Evolutionary conservation across 331 rosid genomes (phyloP).

Genomic region (Phaseolus coccineus): DNA sequence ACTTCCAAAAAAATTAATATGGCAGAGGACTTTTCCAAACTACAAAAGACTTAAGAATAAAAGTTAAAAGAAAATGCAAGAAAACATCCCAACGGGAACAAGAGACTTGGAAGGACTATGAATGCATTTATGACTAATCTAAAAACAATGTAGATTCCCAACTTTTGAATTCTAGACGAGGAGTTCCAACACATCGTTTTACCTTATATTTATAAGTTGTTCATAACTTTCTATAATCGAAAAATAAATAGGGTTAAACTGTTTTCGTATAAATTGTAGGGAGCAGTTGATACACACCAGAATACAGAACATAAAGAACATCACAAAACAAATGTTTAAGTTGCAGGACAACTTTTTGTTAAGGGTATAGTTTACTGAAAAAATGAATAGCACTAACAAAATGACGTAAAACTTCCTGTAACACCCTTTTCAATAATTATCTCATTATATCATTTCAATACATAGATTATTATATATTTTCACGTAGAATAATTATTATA

Average conservation of each 20-base stretch:
- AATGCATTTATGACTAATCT: background rate
- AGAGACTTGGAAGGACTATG: background rate
- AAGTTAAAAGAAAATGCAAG: background rate
- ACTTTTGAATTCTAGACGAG: background rate
- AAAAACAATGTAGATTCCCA: conserved; percentile 4
- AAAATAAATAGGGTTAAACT: background rate
- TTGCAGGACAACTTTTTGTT: no score
- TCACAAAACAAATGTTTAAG: no score
- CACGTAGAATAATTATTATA: no score
- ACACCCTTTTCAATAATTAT: no score
- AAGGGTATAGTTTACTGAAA: no score
- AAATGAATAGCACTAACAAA: no score
- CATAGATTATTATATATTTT: no score
- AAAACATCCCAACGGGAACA: background rate
- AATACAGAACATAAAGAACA: no score
- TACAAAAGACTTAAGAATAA: background rate
- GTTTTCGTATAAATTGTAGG: background rate
- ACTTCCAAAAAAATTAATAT: background rate
- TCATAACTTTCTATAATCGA: background rate
- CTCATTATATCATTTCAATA: no score
- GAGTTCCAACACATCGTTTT: background rate
- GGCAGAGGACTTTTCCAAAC: background rate
- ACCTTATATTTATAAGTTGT: background rate
- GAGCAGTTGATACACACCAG: no score
- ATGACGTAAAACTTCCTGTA: no score